phyloP scores from a whole-genome alignment of 345 rosid genomes.

The Rhodamnia argentea region DNA sequence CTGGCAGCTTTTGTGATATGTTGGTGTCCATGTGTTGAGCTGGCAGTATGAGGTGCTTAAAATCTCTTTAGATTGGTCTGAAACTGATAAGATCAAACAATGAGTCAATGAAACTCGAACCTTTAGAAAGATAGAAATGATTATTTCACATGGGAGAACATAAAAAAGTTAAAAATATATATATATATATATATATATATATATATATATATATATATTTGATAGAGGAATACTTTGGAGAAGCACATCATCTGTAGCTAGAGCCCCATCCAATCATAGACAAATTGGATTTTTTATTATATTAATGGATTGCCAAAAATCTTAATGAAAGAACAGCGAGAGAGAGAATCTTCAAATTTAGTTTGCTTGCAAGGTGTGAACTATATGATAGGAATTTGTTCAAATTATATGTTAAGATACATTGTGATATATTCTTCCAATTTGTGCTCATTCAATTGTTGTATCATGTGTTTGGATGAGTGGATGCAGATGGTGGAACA shows the following conservation, averaged over 20 bases:
- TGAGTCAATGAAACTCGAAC: not conserved
- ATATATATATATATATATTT: too few relatives aligned
- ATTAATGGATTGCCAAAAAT: not conserved
- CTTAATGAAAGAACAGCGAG: not conserved
- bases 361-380: not conserved
- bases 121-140: not conserved
- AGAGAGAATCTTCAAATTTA: not conserved
- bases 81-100: not conserved
- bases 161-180: not conserved
- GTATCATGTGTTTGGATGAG: not conserved
- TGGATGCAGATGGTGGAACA: conserved; percentile 51
- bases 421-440: not conserved
- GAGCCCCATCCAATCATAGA: not conserved
- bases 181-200: too few relatives aligned
- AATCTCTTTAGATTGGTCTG: not conserved
- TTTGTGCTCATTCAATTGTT: not conserved
- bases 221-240: not conserved
- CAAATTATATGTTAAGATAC: not conserved
- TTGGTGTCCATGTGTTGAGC: not conserved
- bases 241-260: not conserved
- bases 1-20: not conserved
- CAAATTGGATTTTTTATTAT: not conserved
- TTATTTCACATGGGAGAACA: not conserved
- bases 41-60: not conserved
- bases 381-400: not conserved